Evolutionary conservation across 78 protist species (phyloP), one percentile per base, ranked within the genome.

Genomic region (Protostelium mycophagum): DNA sequence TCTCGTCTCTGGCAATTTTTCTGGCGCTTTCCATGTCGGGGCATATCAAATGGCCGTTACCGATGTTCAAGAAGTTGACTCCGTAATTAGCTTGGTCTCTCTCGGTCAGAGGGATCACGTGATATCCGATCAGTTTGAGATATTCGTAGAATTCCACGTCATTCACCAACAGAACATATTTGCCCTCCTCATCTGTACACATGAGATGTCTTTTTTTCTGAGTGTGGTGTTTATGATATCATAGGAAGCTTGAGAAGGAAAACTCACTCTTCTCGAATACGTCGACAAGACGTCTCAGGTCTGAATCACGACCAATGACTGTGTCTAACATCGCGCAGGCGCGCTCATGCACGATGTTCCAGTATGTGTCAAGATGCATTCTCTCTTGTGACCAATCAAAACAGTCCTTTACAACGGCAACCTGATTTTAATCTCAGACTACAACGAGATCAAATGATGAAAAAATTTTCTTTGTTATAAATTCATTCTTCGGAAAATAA

Each of bases 331-430:
- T 89, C 28, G 90, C 63, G 91, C 84, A 87, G 0, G 83, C 86
- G 29, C 86, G 28, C 35, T 92, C 95, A 38, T 89, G 84, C 83
- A 93, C 90, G 25, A 96, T 95, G 85, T 96, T 95, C 35, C 89
- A 95, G 63, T 93, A 90, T 25, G 96, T 93, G 85, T 97, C 99
- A 10, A 97, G 85, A 92, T 97, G 99, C 99, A 97, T 97, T 10
- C 98, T 88, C 36, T 96, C 96, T 90, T 96, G 98, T 85, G 87
- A 83, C 51, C 89, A 51, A 83, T 97, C 99, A 86, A 95, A 94
- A 34, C 86, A 83, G 88, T 97, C 99, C 36, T 90, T 92, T 73
- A 97, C 98, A 1, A 97, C 96, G 25, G 97, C 97, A 28, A 97
- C 95, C 73, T 51, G 73, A 51, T 51, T 5, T 51, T 16, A n/a